Percentiles rank a stretch among this genome's conserved stretches.
Conservation (phyloP, 305 asterid genomes). For the Rubia tinctorum region DNA sequence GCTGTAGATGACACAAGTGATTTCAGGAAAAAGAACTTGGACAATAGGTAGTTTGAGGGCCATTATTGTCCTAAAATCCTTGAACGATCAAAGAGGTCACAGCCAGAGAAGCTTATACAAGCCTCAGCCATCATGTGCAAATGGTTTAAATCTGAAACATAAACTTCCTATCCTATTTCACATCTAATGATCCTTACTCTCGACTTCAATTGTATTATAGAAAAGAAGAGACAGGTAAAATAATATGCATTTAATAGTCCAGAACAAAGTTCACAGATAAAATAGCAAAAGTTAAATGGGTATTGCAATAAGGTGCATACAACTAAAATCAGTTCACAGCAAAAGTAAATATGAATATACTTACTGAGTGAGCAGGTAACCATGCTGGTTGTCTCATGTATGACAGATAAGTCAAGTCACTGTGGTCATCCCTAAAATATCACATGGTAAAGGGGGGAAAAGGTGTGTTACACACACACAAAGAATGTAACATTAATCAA, state of each 20-base stretch:
- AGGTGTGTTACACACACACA: neutral
- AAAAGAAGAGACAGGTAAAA: neutral
- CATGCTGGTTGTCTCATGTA: slow-evolving; percentile 72
- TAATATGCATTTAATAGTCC: neutral
- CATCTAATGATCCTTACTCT: neutral
- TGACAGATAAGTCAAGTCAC: slow-evolving; percentile 44
- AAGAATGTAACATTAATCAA: neutral
- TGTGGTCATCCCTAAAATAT: slow-evolving; percentile 54
- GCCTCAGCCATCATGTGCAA: slow-evolving; percentile 5
- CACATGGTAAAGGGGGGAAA: slow-evolving; percentile 25
- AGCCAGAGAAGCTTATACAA: neutral
- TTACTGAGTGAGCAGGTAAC: slow-evolving; percentile 79
- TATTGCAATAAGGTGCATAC: neutral
- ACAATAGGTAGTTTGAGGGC: slow-evolving; percentile 1
- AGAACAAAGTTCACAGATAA: neutral
- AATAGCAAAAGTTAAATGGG: neutral
- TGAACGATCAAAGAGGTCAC: neutral
- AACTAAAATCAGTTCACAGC: slow-evolving; percentile 3
- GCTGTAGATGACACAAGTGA: neutral
- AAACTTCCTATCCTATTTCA: neutral
- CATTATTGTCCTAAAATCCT: neutral
- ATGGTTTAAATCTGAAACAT: neutral
- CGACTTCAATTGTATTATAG: neutral
- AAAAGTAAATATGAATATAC: slow-evolving; percentile 18
- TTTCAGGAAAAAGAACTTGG: neutral